phyloP scores from a whole-genome alignment of 2,329 filamentous ascomycete genomes.

The Myriosclerotinia scirpicola region DNA sequence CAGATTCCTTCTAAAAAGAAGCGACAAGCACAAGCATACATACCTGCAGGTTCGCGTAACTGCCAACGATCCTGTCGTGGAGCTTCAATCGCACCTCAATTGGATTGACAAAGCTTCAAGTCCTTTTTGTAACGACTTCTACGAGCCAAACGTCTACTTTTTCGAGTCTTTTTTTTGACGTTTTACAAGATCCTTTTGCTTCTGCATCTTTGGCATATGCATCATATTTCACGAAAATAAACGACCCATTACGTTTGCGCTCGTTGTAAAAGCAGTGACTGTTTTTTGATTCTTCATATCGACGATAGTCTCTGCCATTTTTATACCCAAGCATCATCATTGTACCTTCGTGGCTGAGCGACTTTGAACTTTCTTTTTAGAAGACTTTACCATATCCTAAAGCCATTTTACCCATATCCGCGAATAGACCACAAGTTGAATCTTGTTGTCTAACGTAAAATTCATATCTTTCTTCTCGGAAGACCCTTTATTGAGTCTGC shows the following conservation, averaged over 20 bases:
- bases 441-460: slow-evolving; percentile 23
- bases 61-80: slow-evolving; percentile 38
- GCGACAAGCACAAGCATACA: slow-evolving; percentile 41
- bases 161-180: slow-evolving; percentile 35
- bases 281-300: slow-evolving; percentile 22
- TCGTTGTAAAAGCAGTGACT: slow-evolving; percentile 33
- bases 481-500: slow-evolving; percentile 34
- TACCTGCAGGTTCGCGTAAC: slow-evolving; percentile 42
- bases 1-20: slow-evolving; percentile 34
- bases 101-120: slow-evolving; percentile 38
- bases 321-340: slow-evolving; percentile 29
- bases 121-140: slow-evolving; percentile 45
- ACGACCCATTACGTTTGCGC: slow-evolving; percentile 33
- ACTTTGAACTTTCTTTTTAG: slow-evolving; percentile 6
- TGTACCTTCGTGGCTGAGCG: slow-evolving; percentile 7
- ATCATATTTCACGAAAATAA: slow-evolving; percentile 36
- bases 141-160: slow-evolving; percentile 46
- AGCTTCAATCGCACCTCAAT: slow-evolving; percentile 41
- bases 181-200: slow-evolving; percentile 37
- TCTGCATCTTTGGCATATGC: slow-evolving; percentile 32
- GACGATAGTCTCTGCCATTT: slow-evolving; percentile 24
- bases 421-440: slow-evolving; percentile 20
- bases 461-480: slow-evolving; percentile 21
- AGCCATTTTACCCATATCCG: neutral
- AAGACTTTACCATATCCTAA: slow-evolving; percentile 14